phyloP scores from a whole-genome alignment of 805 yeast species.

The Pichia pseudocactophila region DNA sequence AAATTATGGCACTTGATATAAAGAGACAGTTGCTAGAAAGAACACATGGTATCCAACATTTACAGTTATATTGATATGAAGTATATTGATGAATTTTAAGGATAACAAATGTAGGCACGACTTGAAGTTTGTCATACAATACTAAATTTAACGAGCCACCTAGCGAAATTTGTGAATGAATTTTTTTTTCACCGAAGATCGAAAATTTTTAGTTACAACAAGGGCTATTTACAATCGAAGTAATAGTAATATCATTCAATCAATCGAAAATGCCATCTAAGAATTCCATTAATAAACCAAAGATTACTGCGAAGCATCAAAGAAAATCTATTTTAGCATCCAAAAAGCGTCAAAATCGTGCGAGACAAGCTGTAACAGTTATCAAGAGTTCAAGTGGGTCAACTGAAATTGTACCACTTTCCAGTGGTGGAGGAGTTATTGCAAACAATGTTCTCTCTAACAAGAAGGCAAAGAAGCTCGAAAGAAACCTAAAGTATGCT shows the following conservation, averaged over 20 bases:
- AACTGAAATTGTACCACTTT: conserved; percentile 35
- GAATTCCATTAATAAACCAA: conserved; percentile 77
- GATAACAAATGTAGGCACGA: no score
- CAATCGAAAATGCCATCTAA: conserved; percentile 57
- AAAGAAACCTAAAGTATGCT: conserved; percentile 67
- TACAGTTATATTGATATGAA: no score
- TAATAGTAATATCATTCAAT: background rate
- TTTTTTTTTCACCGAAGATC: background rate
- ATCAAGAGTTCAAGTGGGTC: conserved; percentile 12
- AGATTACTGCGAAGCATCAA: conserved; percentile 44
- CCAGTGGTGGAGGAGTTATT: conserved; percentile 25
- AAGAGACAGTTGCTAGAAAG: no score
- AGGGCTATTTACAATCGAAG: no score
- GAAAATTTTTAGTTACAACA: background rate
- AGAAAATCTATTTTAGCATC: conserved; percentile 34
- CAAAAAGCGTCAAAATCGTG: conserved; percentile 46
- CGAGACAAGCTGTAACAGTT: conserved; percentile 6
- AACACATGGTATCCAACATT: no score
- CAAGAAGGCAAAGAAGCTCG: conserved; percentile 70
- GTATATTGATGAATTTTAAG: no score
- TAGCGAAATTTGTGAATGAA: background rate
- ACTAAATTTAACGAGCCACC: no score
- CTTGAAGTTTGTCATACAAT: no score
- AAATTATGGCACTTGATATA: no score
- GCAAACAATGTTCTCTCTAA: conserved; percentile 62